Conservation (phyloP, 129 eudicot species). For the Apium graveolens region DNA sequence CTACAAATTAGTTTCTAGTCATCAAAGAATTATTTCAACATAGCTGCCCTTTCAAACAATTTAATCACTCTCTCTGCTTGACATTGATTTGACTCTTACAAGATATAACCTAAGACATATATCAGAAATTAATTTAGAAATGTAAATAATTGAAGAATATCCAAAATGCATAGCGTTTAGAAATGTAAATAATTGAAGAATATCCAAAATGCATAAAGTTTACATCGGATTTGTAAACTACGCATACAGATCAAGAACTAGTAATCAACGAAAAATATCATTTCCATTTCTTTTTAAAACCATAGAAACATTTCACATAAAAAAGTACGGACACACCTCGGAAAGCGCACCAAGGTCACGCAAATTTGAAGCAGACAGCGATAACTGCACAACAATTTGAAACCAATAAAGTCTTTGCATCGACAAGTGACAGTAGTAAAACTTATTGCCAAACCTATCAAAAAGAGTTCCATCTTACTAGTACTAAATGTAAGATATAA, state of each 20-base stretch:
- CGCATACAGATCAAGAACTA: neutral
- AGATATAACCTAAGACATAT: neutral
- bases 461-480: slow-evolving; percentile 8
- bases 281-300: neutral
- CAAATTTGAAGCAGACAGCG: slow-evolving; percentile 76
- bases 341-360: slow-evolving; percentile 82
- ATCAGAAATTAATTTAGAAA: neutral
- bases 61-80: neutral
- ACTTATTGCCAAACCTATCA: slow-evolving; percentile 1
- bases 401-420: slow-evolving; percentile 14
- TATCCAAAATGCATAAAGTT: neutral
- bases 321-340: slow-evolving; percentile 41
- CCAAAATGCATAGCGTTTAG: neutral
- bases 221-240: neutral
- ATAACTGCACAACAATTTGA: slow-evolving; percentile 46
- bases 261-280: neutral
- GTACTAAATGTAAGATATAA: neutral
- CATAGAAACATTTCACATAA: neutral
- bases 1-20: neutral
- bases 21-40: neutral
- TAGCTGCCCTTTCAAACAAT: neutral
- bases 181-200: neutral
- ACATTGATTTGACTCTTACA: neutral
- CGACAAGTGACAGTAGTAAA: slow-evolving; percentile 6
- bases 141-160: neutral